These are phyloP conservation scores for Pseudopithomyces chartarum DNA, from an alignment of 2,329 filamentous ascomycete genomes.

Conservation along the genomic window DNA sequence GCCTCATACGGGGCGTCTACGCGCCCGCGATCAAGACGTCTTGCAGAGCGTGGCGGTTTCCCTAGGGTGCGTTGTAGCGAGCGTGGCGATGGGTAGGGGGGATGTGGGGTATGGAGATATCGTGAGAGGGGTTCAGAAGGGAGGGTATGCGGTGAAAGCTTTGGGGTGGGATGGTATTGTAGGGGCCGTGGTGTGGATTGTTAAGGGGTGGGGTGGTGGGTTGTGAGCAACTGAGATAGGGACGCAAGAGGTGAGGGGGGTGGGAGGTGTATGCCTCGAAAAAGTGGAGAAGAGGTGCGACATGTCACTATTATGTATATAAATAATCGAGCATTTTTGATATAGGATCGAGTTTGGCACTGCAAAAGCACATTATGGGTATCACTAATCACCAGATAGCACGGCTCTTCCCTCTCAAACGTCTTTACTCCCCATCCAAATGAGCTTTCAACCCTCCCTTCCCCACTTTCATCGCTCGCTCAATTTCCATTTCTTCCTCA, in stretches of 20 bases:
- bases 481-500: conserved; percentile 71
- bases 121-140: conserved; percentile 12
- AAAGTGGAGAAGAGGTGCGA: too few species aligned
- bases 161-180: conserved; percentile 35
- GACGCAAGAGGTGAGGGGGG: too few species aligned
- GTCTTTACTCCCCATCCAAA: conserved; percentile 38
- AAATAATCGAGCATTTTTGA: too few species aligned
- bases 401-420: neutral
- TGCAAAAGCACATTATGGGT: neutral
- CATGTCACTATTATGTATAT: too few species aligned
- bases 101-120: conserved; percentile 13
- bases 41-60: conserved; percentile 28
- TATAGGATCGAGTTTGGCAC: neutral
- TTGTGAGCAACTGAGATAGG: conserved; percentile 12
- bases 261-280: too few species aligned
- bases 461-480: conserved; percentile 70
- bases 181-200: conserved; percentile 19
- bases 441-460: conserved; percentile 70
- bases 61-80: conserved; percentile 30
- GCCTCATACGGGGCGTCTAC: conserved; percentile 25
- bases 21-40: conserved; percentile 20
- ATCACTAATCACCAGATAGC: neutral
- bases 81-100: conserved; percentile 25
- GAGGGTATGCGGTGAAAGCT: conserved; percentile 26
- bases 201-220: conserved; percentile 32